Evolutionary conservation across 163 green algal species (phyloP).

Genomic region (Chlamydomonas reinhardtii): DNA sequence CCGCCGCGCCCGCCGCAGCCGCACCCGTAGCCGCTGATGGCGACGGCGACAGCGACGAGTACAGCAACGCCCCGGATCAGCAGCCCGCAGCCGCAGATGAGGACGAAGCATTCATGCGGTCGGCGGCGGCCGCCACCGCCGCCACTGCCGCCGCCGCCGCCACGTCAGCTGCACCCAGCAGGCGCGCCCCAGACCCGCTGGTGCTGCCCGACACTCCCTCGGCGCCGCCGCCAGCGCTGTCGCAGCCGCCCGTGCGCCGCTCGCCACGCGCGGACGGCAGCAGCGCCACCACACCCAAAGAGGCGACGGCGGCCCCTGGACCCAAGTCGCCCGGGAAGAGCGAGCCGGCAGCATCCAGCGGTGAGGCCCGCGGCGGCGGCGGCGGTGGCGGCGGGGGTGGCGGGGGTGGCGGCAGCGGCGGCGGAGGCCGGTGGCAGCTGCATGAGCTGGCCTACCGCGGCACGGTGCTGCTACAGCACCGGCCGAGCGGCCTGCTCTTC

Average conservation of each 20-base stretch:
- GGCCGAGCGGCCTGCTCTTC: slow-evolving; percentile 39
- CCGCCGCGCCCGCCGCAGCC: not conserved
- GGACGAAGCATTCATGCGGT: not conserved
- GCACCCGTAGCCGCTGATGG: not conserved
- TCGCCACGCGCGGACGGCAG: too few species aligned
- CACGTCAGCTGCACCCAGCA: too few species aligned
- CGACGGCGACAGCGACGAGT: not conserved
- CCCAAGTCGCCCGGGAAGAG: not conserved
- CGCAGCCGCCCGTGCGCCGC: too few species aligned
- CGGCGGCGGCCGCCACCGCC: too few species aligned
- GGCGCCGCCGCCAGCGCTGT: too few species aligned
- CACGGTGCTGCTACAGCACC: slow-evolving; percentile 27
- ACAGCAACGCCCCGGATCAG: not conserved
- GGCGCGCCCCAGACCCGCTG: too few species aligned
- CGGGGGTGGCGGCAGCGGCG: not conserved
- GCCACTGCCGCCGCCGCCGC: too few species aligned
- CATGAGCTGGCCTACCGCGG: slow-evolving; percentile 8
- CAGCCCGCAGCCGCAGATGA: too few species aligned
- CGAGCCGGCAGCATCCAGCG: too few species aligned
- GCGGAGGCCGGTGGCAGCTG: slow-evolving; percentile 1
- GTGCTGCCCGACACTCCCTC: too few species aligned
- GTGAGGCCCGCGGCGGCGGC: not conserved
- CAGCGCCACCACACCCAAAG: not conserved
- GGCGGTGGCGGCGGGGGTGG: not conserved
- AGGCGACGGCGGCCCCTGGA: too few species aligned